phyloP scores from a whole-genome alignment of 2,329 filamentous ascomycete species.

The Colletotrichum sp. region DNA sequence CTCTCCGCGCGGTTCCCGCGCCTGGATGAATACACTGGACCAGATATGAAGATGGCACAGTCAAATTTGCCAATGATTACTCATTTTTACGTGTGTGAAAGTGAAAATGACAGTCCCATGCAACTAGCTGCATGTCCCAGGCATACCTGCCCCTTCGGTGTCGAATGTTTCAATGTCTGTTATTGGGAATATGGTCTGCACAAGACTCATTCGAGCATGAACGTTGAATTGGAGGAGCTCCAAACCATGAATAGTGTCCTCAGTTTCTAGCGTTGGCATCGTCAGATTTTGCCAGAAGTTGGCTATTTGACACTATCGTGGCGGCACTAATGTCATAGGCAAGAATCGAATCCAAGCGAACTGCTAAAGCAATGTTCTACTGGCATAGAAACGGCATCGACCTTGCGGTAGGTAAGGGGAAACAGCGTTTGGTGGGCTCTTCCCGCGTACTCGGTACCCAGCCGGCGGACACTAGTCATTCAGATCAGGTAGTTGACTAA shows the following conservation, averaged over 20 bases:
- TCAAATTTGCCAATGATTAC: background rate
- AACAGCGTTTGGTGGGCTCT: background rate
- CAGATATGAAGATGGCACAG: background rate
- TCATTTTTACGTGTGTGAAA: background rate
- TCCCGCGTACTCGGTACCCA: background rate
- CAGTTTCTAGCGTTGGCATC: accelerated
- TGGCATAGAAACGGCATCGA: background rate
- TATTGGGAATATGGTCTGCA: accelerated
- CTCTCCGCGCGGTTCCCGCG: background rate
- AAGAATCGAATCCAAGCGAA: background rate
- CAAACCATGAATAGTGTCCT: background rate
- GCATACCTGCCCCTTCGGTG: accelerated
- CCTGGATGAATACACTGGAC: background rate
- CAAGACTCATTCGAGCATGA: accelerated
- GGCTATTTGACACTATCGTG: background rate
- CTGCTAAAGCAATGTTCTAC: background rate
- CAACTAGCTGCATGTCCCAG: background rate
- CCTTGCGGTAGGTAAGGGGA: background rate
- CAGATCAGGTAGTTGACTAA: background rate
- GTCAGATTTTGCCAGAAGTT: background rate
- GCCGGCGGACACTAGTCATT: background rate
- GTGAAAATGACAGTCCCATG: accelerated
- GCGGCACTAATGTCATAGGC: accelerated
- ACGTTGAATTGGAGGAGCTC: background rate
- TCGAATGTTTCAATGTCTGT: accelerated